These are phyloP conservation scores for Xerocomus potaroensis DNA, from an alignment of 768 basidiomycete genomes.

Conservation along the genomic window DNA sequence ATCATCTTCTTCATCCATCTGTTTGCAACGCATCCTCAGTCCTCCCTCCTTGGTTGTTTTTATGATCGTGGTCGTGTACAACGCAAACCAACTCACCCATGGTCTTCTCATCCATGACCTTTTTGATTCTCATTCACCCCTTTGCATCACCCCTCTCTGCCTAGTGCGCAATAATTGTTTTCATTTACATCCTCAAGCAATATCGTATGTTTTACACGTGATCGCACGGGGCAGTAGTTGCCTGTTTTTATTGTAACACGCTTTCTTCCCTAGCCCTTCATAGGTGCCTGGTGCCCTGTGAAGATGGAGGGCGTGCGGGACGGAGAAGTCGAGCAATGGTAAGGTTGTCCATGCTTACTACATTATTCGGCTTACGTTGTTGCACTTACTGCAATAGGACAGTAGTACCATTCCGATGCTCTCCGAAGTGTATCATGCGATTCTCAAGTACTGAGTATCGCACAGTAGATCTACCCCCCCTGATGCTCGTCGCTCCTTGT, in stretches of 20 bases:
- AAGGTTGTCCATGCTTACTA: not conserved
- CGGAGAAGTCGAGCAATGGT: slow-evolving; percentile 10
- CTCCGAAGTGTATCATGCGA: not conserved
- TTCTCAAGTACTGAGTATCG: slow-evolving; percentile 10
- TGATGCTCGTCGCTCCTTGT: slow-evolving; percentile 8
- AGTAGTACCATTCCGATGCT: not conserved
- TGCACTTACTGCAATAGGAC: slow-evolving; percentile 1
- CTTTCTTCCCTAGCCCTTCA: slow-evolving; percentile 10
- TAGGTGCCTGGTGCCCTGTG: slow-evolving; percentile 13
- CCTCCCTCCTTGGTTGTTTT: slow-evolving; percentile 32
- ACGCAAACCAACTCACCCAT: slow-evolving; percentile 29
- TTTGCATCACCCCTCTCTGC: slow-evolving; percentile 19
- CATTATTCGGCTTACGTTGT: not conserved
- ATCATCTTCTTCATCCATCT: slow-evolving; percentile 22
- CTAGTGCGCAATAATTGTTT: slow-evolving; percentile 29
- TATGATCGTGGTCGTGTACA: slow-evolving; percentile 37
- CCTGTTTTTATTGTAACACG: slow-evolving; percentile 20
- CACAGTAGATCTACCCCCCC: slow-evolving; percentile 7
- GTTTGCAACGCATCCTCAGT: slow-evolving; percentile 19
- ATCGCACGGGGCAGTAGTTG: slow-evolving; percentile 14
- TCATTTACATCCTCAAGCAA: slow-evolving; percentile 24
- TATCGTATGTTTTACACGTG: slow-evolving; percentile 27
- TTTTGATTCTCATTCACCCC: slow-evolving; percentile 25
- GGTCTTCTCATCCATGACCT: slow-evolving; percentile 24
- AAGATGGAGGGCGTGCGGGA: slow-evolving; percentile 1